Base-by-base conservation (phyloP, 169 alveolate genomes). In the Theileria luwenshuni region DNA sequence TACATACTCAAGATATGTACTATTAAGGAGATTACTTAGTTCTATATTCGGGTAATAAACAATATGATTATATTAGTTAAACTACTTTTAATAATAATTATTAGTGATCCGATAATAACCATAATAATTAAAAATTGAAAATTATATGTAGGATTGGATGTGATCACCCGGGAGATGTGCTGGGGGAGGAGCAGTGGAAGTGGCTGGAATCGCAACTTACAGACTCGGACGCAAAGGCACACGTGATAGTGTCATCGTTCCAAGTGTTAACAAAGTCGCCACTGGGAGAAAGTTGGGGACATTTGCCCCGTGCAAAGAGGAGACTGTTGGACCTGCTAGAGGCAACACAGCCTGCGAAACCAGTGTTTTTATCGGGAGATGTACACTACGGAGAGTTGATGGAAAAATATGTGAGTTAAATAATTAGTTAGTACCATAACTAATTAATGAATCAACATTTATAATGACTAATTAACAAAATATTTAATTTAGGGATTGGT, bases 181-280 rank as follows among this genome's bases (percentile, higher is more conserved):
- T 94, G 76, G 97, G 97, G 8, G 90, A 84, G 45, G 96, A 90
- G 45, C 97, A 94, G 70, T 94, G 97, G 97, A 30, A 67, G 35
- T 94, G 97, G 97, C 83, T 94, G 15, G 94, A 93, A 75, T 85
- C 84, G 25, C 96, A 94, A 64, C 90, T 94, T 19, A 77, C 86
- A 62, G 76, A 92, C 65, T 93, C 97, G 38, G 76, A 77, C 2
- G 95, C 97, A 2, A 85, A 74, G 25, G 90, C 93, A 13, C 95
- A 94, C 42, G 76, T 94, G n/a, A 73, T 94, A 59, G 90, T 94
- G 28, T 93, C 97, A 7, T 93, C 97, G 8, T 81, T 90, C 8
- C 97, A 94, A 84, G 96, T 92, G 59, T 72, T 49, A 47, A 72
- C 83, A 3, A 6, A 59, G 21, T 74, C 27, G 76, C 68, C 93